Evolutionary conservation across 768 basidiomycete genomes (phyloP), one percentile per base, ranked within the genome.

Genomic region (Leccinum barrowsii): DNA sequence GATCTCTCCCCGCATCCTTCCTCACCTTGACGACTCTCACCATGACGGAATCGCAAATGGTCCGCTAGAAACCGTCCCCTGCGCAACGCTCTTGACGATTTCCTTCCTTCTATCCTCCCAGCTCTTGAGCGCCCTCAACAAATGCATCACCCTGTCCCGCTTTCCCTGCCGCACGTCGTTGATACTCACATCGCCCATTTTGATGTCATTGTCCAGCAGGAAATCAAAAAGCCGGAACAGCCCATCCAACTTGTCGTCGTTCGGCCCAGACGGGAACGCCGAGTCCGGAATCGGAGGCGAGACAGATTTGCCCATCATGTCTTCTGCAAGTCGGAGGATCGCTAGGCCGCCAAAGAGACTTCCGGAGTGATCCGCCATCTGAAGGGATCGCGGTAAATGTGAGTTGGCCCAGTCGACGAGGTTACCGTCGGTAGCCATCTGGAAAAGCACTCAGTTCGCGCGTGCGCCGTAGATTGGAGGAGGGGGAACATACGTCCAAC

Each of bases 211-310:
- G 65, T 95, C 93, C 50, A 98, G 81, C 56, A 97, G 74, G 74
- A 92, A 94, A 74, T 98, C 95, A 74, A 97, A 96, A 56, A 96
- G 76, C 57, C 83, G 80, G 77, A 96, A 94, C 28, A 96, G 77
- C 15, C 94, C 92, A 26, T 93, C 91, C 13, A 96, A 76, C 63
- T 89, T 90, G 63, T 95, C 89, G 67, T 94, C 89, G 60, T 79
- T 77, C 12, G 81, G 73, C 42, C 81, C 82, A 8, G 76, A 70
- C 3, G 88, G 88, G 77, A 96, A 97, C 0, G 87, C 86, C 2
- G 85, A 83, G 65, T 93, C 90, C 1, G 85, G 84, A 2, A 94
- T 86, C 10, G 88, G 81, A 15, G 91, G 90, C 17, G 82, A 82
- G 0, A 82, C 77, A 1, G 86, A 76, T 57, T 79, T 77, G 34